These are phyloP conservation scores for Sporothrix brunneoviolacea DNA, from an alignment of 2,329 filamentous ascomycete species.

Conservation along the genomic window DNA sequence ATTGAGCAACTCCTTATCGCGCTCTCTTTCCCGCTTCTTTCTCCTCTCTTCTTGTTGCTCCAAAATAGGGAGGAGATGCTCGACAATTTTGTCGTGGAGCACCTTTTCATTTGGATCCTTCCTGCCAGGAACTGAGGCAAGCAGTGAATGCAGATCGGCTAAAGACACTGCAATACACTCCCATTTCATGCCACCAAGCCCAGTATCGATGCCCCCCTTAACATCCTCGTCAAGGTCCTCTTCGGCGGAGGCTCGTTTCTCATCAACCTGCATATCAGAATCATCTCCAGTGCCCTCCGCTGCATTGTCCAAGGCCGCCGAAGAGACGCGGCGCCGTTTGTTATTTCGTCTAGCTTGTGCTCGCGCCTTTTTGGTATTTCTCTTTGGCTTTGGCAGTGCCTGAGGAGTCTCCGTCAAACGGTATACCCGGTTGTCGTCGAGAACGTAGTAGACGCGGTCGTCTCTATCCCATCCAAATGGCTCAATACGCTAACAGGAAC, in stretches of 20 bases:
- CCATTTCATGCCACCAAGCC: conserved; percentile 74
- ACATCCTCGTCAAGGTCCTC: conserved; percentile 21
- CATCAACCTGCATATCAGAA: conserved; percentile 16
- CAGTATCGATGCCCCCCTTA: conserved; percentile 53
- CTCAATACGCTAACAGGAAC: conserved; percentile 56
- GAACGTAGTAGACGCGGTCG: conserved; percentile 79
- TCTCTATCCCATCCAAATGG: conserved; percentile 83
- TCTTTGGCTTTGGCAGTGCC: conserved; percentile 53
- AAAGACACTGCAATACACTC: conserved; percentile 83
- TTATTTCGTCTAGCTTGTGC: conserved; percentile 59
- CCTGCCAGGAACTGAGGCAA: conserved; percentile 65
- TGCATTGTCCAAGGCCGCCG: conserved; percentile 30
- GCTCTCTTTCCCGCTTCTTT: conserved; percentile 60
- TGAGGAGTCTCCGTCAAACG: conserved; percentile 70
- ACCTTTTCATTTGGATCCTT: conserved; percentile 81
- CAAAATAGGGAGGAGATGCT: conserved; percentile 77
- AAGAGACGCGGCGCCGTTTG: conserved; percentile 61
- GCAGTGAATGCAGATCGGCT: conserved; percentile 65
- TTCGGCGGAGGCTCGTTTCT: conserved; percentile 25
- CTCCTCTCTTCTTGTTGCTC: conserved; percentile 70
- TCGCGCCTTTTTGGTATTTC: conserved; percentile 59
- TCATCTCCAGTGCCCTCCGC: conserved; percentile 33
- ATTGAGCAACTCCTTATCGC: conserved; percentile 73
- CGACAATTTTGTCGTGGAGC: conserved; percentile 62
- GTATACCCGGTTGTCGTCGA: conserved; percentile 92